Conservation (phyloP, 2,329 filamentous ascomycete species). For the Blumeria hordei region DNA sequence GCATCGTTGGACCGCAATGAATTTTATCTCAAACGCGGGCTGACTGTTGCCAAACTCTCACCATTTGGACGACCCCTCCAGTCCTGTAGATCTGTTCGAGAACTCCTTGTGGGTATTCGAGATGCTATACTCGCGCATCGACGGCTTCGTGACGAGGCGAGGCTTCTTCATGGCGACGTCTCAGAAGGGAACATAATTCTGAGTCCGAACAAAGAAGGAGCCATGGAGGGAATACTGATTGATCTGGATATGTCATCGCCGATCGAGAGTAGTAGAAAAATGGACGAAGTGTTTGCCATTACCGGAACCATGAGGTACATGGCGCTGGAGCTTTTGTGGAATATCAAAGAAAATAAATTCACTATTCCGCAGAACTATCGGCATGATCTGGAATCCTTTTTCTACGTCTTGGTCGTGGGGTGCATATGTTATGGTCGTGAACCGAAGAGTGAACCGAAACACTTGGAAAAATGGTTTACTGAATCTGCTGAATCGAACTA, state of each 20-base stretch:
- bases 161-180: constrained; percentile 18
- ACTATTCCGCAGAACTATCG: too few species aligned
- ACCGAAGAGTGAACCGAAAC: too few species aligned
- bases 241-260: neutral
- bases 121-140: constrained; percentile 12
- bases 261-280: neutral
- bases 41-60: constrained; percentile 2
- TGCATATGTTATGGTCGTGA: too few species aligned
- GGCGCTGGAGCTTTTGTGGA: neutral
- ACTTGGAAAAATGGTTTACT: too few species aligned
- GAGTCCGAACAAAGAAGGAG: constrained; percentile 5
- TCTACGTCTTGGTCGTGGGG: too few species aligned
- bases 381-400: too few species aligned
- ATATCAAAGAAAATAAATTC: neutral
- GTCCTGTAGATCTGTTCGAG: constrained; percentile 11
- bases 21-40: too few species aligned
- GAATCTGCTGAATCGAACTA: too few species aligned
- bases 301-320: constrained; percentile 6
- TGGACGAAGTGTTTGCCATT: too few species aligned
- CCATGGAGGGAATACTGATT: neutral
- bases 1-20: too few species aligned
- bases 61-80: constrained; percentile 13
- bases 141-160: constrained; percentile 14
- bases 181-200: constrained; percentile 19
- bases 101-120: constrained; percentile 16